These are phyloP conservation scores for Cladophialophora bantiana DNA, from an alignment of 2,329 filamentous ascomycete genomes.

Conservation along the genomic window DNA sequence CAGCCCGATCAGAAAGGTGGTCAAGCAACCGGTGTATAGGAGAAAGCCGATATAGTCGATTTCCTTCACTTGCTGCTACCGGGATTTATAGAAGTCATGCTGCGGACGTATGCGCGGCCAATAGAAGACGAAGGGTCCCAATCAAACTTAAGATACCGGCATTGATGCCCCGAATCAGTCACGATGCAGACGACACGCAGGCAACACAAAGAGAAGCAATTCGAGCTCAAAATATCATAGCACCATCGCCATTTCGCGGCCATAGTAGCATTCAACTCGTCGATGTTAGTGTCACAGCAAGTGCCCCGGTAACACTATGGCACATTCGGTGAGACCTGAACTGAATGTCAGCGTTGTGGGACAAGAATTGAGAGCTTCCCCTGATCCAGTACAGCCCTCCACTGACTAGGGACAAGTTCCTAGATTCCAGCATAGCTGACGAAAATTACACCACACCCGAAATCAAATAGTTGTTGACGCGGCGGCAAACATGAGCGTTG, in stretches of 20 bases:
- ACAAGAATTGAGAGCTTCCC: background rate
- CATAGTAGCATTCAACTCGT: constrained; percentile 44
- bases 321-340: constrained; percentile 42
- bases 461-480: constrained; percentile 45
- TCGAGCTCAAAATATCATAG: constrained; percentile 47
- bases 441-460: constrained; percentile 50
- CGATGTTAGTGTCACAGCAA: constrained; percentile 53
- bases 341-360: constrained; percentile 4
- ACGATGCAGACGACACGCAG: background rate
- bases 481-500: constrained; percentile 47
- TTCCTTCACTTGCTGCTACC: constrained; percentile 50
- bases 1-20: constrained; percentile 54
- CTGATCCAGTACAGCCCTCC: constrained; percentile 40
- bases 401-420: constrained; percentile 48
- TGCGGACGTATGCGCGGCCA: constrained; percentile 58
- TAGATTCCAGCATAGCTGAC: constrained; percentile 48
- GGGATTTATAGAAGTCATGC: constrained; percentile 43
- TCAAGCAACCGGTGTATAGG: constrained; percentile 51
- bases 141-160: constrained; percentile 19
- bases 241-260: constrained; percentile 57
- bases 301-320: constrained; percentile 50
- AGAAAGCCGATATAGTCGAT: constrained; percentile 58
- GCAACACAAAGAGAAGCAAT: background rate
- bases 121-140: constrained; percentile 56
- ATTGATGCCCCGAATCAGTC: constrained; percentile 14